Conservation (phyloP, 1,139 yeast species). For the Protomyces arabidopsidicola region DNA sequence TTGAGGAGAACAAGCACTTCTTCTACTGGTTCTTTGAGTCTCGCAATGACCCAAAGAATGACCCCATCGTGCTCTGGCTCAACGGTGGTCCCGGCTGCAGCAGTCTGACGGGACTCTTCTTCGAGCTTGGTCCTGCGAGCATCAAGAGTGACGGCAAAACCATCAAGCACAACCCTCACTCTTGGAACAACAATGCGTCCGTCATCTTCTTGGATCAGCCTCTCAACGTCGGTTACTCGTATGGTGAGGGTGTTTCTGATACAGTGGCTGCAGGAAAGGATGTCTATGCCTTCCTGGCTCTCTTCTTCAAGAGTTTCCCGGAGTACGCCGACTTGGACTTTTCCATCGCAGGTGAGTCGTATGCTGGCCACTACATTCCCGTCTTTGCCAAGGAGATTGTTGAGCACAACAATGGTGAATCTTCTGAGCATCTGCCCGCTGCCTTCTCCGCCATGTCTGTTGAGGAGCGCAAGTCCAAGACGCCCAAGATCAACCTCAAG, state of each 20-base stretch:
- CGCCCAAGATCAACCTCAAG: conserved; percentile 75
- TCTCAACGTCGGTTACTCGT: conserved; percentile 87
- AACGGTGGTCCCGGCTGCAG: conserved; percentile 86
- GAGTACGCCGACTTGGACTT: conserved; percentile 65
- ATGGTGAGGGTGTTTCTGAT: conserved; percentile 59
- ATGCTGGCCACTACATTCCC: conserved; percentile 97
- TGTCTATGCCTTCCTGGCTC: conserved; percentile 82
- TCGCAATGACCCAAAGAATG: conserved; percentile 79
- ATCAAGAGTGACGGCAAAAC: conserved; percentile 65
- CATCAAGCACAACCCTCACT: conserved; percentile 59
- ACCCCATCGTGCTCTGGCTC: conserved; percentile 82
- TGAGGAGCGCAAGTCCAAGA: conserved; percentile 37
- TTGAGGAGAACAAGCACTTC: conserved; percentile 75
- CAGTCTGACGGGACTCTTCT: conserved; percentile 82
- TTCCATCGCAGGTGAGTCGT: conserved; percentile 98
- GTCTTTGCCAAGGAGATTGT: conserved; percentile 84
- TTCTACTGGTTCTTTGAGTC: conserved; percentile 86
- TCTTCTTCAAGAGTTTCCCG: conserved; percentile 89
- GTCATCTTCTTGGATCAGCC: conserved; percentile 94
- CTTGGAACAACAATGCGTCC: conserved; percentile 87
- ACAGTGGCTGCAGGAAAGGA: conserved; percentile 90
- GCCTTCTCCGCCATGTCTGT: conserved; percentile 11
- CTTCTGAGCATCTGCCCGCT: conserved; percentile 19
- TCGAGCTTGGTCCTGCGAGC: conserved; percentile 83
- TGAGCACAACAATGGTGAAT: conserved; percentile 46